Conservation (phyloP, 345 rosid species). For the Erysimum cheiranthoides region DNA sequence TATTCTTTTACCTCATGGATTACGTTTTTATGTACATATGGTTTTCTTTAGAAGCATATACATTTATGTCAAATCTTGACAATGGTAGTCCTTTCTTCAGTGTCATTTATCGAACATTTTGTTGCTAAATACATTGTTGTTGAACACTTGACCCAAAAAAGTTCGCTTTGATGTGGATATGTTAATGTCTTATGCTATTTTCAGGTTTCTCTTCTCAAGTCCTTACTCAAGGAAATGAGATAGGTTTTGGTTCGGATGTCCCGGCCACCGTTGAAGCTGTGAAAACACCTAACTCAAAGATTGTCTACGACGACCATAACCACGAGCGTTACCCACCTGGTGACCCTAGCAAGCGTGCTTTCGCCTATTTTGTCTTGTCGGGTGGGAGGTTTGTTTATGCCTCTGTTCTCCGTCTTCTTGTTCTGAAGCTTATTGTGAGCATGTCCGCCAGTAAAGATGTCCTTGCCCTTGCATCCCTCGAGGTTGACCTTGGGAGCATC, state of each 20-base stretch:
- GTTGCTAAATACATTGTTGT: neutral
- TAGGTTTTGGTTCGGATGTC: constrained; percentile 43
- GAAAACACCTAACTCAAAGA: constrained; percentile 80
- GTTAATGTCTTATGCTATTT: constrained; percentile 30
- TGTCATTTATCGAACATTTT: no score
- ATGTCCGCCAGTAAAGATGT: constrained; percentile 98
- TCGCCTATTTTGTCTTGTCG: constrained; percentile 85
- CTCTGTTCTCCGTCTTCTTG: constrained; percentile 76
- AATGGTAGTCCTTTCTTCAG: neutral
- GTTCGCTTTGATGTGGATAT: constrained; percentile 6
- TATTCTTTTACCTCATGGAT: neutral
- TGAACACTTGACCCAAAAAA: constrained; percentile 9
- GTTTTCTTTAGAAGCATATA: neutral
- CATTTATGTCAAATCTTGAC: neutral
- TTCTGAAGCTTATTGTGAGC: constrained; percentile 85
- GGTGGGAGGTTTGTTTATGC: constrained; percentile 96
- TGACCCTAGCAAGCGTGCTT: constrained; percentile 96
- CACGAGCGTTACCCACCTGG: constrained; percentile 95
- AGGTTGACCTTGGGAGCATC: constrained; percentile 90
- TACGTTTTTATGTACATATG: neutral
- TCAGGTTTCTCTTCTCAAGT: constrained; percentile 69
- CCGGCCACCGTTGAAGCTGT: constrained; percentile 76
- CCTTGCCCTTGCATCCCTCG: constrained; percentile 90
- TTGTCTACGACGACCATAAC: constrained; percentile 81
- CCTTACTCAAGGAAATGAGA: constrained; percentile 55